Conservation (phyloP, 257 asterid genomes). For the Forsythia viridissima region DNA sequence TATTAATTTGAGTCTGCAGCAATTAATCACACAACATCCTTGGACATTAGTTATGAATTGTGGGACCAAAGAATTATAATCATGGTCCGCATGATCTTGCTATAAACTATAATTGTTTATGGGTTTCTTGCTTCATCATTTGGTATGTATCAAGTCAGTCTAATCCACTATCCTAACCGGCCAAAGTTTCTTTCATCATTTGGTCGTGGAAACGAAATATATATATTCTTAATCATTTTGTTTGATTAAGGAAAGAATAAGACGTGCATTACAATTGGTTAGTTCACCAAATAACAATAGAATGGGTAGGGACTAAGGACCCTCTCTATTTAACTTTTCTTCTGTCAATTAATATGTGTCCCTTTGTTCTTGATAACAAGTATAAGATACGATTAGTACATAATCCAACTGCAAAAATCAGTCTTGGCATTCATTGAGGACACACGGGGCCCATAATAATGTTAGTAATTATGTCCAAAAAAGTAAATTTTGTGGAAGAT, state of each 20-base stretch:
- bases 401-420: no score
- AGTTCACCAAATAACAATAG: slow-evolving; percentile 22
- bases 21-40: background rate
- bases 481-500: no score
- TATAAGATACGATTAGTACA: no score
- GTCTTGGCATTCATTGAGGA: no score
- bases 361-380: background rate
- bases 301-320: slow-evolving; percentile 3
- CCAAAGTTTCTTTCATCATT: slow-evolving; percentile 31
- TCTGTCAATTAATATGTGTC: background rate
- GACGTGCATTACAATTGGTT: background rate
- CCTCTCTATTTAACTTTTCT: background rate
- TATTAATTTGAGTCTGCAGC: background rate
- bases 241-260: background rate
- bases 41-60: slow-evolving; percentile 8
- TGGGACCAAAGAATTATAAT: slow-evolving; percentile 3
- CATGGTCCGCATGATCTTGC: slow-evolving; percentile 7
- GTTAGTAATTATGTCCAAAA: no score
- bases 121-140: slow-evolving; percentile 11
- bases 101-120: background rate
- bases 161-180: slow-evolving; percentile 26
- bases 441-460: no score
- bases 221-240: background rate
- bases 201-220: slow-evolving; percentile 17
- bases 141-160: slow-evolving; percentile 19